Evolutionary conservation across 2,329 filamentous ascomycete species (phyloP).

Genomic region (Pestalotiopsis sp.): DNA sequence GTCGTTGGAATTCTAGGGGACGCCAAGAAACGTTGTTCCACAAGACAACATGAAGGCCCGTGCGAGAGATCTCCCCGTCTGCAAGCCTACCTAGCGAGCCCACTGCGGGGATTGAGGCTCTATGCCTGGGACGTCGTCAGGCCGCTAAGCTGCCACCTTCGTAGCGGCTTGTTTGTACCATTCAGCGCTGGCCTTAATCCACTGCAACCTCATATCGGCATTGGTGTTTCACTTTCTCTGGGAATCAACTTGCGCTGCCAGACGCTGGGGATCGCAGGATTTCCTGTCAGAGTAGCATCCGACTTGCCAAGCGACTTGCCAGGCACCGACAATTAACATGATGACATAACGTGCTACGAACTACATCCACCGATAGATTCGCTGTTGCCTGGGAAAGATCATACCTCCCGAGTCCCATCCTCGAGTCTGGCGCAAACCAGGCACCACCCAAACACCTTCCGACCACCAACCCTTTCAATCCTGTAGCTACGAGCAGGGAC

Average conservation of each 20-base stretch:
- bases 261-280: neutral
- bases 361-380: neutral
- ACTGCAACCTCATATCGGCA: neutral
- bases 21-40: neutral
- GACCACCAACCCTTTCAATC: neutral
- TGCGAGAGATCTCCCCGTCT: neutral
- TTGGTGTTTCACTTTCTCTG: too few relatives aligned
- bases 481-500: neutral
- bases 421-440: neutral
- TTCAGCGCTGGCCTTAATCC: neutral
- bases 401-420: neutral
- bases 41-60: neutral
- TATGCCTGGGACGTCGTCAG: neutral
- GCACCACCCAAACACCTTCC: neutral
- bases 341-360: constrained; percentile 1
- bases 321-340: neutral
- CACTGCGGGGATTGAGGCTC: constrained; percentile 12
- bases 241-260: neutral
- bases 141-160: neutral
- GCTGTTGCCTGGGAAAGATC: constrained; percentile 3
- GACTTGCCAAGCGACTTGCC: neutral
- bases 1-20: neutral
- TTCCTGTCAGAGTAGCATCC: neutral
- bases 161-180: neutral
- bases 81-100: neutral